Evolutionary conservation across 352 stramenopile genomes (phyloP), one percentile per base, ranked within the genome.

Genomic region (Thalassiosira exigua): DNA sequence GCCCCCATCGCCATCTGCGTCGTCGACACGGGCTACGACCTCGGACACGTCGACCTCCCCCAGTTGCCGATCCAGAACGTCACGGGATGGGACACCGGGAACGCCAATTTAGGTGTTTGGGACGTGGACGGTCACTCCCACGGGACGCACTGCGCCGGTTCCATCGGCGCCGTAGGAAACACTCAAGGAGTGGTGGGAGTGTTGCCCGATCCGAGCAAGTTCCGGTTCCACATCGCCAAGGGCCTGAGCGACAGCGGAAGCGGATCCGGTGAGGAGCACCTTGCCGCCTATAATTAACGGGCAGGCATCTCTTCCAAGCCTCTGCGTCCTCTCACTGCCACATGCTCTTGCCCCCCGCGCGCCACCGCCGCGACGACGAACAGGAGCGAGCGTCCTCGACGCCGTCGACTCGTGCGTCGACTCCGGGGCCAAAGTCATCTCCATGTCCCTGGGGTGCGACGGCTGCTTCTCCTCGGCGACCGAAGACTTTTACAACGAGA

Each of bases 401-500:
- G 85, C 74, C 14, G 60, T 79, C 24, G 17, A 85, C 57, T 61
- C 39, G 32, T 90, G 82, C 50, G 52, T 80, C 12, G 60, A 79
- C 17, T 67, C 27, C 19, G 81, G 81, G 26, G 80, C 87, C 14
- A 82, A 92, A 12, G 60, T 93, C 26, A 90, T 93, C 42, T 86
- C 71, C 26, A 83, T 93, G 72, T 84, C 64, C 59, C 71, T 93
- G 1, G 85, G 85, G 44, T 65, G 56, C 30, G 11, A 32, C 56
- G 27, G 27, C 29, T 65, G 56, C 30, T 65, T 51, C 36, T 17
- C 22, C 33, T 4, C 7, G 56, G 56, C 56, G 4, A 24, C 22
- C 36, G 21, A 65, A 27, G 4, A 46, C 9, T 27, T 22, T 3
- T 65, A 51, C 56, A 32, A 82, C 19, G 42, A 84, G 11, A 29